phyloP scores from a whole-genome alignment of 495 filamentous ascomycete genomes.

The Pyronema omphalodes region DNA sequence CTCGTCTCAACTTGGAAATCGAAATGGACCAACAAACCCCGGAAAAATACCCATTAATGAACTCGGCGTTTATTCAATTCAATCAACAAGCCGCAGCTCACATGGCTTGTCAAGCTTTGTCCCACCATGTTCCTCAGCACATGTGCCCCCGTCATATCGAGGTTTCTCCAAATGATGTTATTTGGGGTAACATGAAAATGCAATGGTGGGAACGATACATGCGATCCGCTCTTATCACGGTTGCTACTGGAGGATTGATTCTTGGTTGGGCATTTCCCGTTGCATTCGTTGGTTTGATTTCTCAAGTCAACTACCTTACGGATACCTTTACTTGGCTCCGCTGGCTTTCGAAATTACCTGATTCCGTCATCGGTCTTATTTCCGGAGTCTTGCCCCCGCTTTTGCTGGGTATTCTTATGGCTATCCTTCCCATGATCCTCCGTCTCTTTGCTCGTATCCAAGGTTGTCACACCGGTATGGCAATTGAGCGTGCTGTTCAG shows the following conservation, averaged over 20 bases:
- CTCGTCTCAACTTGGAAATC: constrained; percentile 80
- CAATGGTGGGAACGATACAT: constrained; percentile 86
- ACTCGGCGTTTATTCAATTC: constrained; percentile 96
- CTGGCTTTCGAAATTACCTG: constrained; percentile 47
- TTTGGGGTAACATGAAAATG: constrained; percentile 97
- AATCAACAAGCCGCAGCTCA: constrained; percentile 94
- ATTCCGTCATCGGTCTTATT: constrained; percentile 48
- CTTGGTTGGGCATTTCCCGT: constrained; percentile 86
- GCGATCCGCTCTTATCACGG: constrained; percentile 46
- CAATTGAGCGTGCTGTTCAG: constrained; percentile 65
- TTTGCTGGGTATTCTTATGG: constrained; percentile 60
- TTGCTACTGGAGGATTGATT: constrained; percentile 54
- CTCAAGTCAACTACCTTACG: constrained; percentile 53
- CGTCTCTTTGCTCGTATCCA: constrained; percentile 52
- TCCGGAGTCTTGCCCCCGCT: constrained; percentile 74
- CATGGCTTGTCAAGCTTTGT: constrained; percentile 90
- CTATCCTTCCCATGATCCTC: constrained; percentile 62
- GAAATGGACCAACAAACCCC: constrained; percentile 75
- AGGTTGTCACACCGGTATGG: constrained; percentile 67
- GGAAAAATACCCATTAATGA: constrained; percentile 85
- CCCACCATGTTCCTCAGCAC: constrained; percentile 77
- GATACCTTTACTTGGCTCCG: constrained; percentile 43
- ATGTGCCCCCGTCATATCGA: constrained; percentile 90
- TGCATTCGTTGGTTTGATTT: constrained; percentile 64
- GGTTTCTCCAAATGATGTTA: constrained; percentile 79